Conservation (phyloP, 2,329 filamentous ascomycete genomes). For the Cytospora mali region DNA sequence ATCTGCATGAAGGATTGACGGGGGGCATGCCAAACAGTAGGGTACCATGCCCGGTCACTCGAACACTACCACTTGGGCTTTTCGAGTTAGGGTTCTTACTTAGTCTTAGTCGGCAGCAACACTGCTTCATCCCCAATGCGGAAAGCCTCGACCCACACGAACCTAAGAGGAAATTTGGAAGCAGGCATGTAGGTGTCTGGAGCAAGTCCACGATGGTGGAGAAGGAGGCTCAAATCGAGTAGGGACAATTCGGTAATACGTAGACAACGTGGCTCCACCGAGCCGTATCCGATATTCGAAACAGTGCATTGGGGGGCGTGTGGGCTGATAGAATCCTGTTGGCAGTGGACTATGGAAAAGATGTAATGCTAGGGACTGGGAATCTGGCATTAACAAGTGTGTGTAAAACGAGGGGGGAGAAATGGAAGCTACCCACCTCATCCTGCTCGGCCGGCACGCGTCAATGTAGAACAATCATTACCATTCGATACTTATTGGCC, state of each 20-base stretch:
- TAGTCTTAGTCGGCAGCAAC: neutral
- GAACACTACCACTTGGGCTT: neutral
- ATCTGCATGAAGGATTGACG: constrained; percentile 18
- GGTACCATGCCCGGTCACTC: neutral
- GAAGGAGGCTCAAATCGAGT: constrained; percentile 24
- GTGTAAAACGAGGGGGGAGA: neutral
- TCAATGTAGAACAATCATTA: constrained; percentile 12
- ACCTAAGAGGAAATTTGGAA: constrained; percentile 5
- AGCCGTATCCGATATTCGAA: constrained; percentile 24
- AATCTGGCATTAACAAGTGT: neutral
- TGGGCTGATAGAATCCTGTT: constrained; percentile 7
- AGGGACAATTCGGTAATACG: constrained; percentile 35
- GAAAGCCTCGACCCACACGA: constrained; percentile 8
- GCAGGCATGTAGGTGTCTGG: neutral
- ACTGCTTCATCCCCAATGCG: neutral
- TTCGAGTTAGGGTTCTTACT: neutral
- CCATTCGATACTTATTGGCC: constrained; percentile 5
- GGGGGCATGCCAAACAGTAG: constrained; percentile 7
- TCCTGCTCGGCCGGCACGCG: constrained; percentile 3
- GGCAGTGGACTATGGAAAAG: constrained; percentile 10
- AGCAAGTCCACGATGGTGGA: constrained; percentile 19
- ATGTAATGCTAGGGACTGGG: constrained; percentile 22
- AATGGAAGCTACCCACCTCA: constrained; percentile 7
- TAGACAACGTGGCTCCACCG: constrained; percentile 42
- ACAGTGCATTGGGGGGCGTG: constrained; percentile 29